Conservation (phyloP, 2,329 filamentous ascomycete genomes). For the Fusarium sp. region DNA sequence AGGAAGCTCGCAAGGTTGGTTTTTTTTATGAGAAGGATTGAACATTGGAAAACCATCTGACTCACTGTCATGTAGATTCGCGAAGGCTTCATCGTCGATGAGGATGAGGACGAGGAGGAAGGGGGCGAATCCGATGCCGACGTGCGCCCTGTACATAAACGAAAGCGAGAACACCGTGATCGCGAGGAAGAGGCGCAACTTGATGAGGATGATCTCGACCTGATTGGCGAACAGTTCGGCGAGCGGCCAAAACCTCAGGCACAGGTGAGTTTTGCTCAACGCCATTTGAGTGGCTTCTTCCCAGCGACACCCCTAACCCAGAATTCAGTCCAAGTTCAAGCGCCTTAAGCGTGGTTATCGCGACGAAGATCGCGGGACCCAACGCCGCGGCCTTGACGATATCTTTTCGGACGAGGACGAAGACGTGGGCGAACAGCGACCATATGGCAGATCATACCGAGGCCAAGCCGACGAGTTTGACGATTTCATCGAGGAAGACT, state of each 20-base stretch:
- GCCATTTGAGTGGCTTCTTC: neutral
- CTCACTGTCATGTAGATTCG: slow-evolving; percentile 73
- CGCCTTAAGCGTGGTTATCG: slow-evolving; percentile 93
- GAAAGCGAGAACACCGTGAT: slow-evolving; percentile 83
- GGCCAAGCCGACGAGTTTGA: slow-evolving; percentile 84
- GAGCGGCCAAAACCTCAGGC: slow-evolving; percentile 73
- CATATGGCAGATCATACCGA: slow-evolving; percentile 69
- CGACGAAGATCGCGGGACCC: slow-evolving; percentile 74
- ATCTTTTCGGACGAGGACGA: slow-evolving; percentile 98
- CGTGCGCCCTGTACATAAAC: slow-evolving; percentile 71
- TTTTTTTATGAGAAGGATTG: slow-evolving; percentile 7
- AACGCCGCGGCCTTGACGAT: slow-evolving; percentile 84
- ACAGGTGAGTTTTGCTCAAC: slow-evolving; percentile 73
- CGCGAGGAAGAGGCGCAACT: slow-evolving; percentile 89
- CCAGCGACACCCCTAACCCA: slow-evolving; percentile 8
- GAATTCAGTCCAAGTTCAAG: slow-evolving; percentile 87
- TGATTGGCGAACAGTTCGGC: slow-evolving; percentile 88
- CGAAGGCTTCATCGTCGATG: slow-evolving; percentile 96
- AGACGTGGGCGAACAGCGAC: slow-evolving; percentile 71
- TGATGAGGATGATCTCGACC: slow-evolving; percentile 95
- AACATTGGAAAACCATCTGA: slow-evolving; percentile 12
- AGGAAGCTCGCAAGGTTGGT: slow-evolving; percentile 81
- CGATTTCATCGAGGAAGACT: slow-evolving; percentile 98
- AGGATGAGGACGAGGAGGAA: slow-evolving; percentile 85
- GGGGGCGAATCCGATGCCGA: slow-evolving; percentile 71